Conservation (phyloP, 2,329 filamentous ascomycete genomes). For the Aspergillus intermedius region DNA sequence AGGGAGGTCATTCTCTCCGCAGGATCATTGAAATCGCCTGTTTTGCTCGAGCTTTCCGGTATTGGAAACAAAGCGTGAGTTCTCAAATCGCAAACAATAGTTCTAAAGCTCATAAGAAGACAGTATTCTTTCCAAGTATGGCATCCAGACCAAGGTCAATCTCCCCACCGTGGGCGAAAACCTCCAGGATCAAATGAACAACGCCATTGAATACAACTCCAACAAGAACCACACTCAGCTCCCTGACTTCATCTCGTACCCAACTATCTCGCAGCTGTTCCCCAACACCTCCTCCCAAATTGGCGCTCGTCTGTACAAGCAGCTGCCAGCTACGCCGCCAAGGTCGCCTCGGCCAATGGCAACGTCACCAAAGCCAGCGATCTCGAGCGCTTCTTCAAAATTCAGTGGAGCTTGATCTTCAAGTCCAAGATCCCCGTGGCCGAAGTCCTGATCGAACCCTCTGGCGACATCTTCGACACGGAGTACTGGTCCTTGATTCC, state of each 20-base stretch:
- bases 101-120: not conserved
- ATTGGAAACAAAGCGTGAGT: conserved; percentile 40
- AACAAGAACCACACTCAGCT: conserved; percentile 12
- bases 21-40: conserved; percentile 51
- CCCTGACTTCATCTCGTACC: conserved; percentile 15
- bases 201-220: conserved; percentile 12
- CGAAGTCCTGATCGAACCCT: conserved; percentile 18
- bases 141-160: conserved; percentile 17
- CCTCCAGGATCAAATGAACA: conserved; percentile 41
- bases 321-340: conserved; percentile 19
- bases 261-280: conserved; percentile 18
- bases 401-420: conserved; percentile 22
- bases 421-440: conserved; percentile 17
- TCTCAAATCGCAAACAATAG: not conserved
- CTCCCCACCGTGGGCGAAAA: conserved; percentile 43
- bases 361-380: conserved; percentile 17
- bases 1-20: conserved; percentile 56
- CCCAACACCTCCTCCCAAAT: conserved; percentile 12
- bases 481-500: conserved; percentile 24
- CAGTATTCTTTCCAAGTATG: not conserved
- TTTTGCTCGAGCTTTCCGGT: conserved; percentile 54
- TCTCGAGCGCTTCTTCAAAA: conserved; percentile 16
- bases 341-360: conserved; percentile 16
- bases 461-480: conserved; percentile 6
- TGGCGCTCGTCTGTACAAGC: conserved; percentile 13